Percentiles rank a stretch among this genome's conserved stretches.
phyloP scores from a whole-genome alignment of 2,329 filamentous ascomycete species.

The Plectosphaerella cucumerina region DNA sequence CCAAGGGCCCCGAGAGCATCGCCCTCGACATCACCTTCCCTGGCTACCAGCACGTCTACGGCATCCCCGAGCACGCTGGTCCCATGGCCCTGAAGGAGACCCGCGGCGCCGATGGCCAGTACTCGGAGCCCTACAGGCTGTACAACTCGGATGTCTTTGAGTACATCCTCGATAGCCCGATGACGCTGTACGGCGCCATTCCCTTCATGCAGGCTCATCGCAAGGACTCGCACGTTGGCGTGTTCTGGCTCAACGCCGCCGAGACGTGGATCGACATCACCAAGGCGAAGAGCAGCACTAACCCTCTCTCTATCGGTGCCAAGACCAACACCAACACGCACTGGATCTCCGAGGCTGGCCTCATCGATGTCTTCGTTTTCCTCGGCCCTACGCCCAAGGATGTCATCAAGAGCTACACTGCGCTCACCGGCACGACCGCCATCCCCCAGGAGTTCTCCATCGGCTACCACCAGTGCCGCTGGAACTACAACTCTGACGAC shows the following conservation, averaged over 20 bases:
- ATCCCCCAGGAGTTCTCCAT: conserved; percentile 90
- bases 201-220: conserved; percentile 97
- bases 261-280: conserved; percentile 97
- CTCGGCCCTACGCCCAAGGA: conserved; percentile 83
- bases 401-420: conserved; percentile 75
- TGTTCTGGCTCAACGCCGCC: conserved; percentile 96
- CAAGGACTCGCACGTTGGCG: conserved; percentile 86
- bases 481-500: conserved; percentile 97
- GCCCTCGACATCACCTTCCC: conserved; percentile 88
- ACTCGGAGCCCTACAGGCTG: conserved; percentile 84
- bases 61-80: conserved; percentile 89
- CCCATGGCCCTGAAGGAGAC: conserved; percentile 87
- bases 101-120: conserved; percentile 79
- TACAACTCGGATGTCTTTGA: conserved; percentile 98
- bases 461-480: conserved; percentile 94
- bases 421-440: conserved; percentile 86
- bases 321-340: conserved; percentile 69
- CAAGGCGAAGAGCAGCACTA: conserved; percentile 69
- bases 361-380: conserved; percentile 92
- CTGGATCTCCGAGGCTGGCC: conserved; percentile 90
- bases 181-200: conserved; percentile 97
- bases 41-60: conserved; percentile 88
- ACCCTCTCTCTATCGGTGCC: conserved; percentile 72
- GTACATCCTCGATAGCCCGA: conserved; percentile 93
- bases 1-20: conserved; percentile 89